These are phyloP conservation scores for Dactylorhiza incarnata DNA, from an alignment of 106 monocot species.

Conservation along the genomic window DNA sequence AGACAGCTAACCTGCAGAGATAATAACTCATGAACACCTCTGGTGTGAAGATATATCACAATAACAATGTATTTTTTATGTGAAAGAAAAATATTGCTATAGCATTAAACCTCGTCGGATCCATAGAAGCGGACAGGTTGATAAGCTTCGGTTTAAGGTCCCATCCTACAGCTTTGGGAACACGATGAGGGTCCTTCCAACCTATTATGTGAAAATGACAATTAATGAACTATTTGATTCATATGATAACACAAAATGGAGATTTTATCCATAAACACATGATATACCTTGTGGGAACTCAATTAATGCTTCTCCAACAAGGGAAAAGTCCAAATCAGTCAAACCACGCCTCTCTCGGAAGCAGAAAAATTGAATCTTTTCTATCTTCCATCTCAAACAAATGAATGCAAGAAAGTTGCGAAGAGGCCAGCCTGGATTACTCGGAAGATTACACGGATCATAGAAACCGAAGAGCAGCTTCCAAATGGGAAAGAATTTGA, in stretches of 20 bases:
- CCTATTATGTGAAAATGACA: conserved; percentile 22
- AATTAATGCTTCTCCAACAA: conserved; percentile 78
- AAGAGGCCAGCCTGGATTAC: conserved; percentile 92
- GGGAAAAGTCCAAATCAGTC: conserved; percentile 62
- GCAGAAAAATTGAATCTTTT: conserved; percentile 72
- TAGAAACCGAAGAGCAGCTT: conserved; percentile 95
- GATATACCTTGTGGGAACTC: conserved; percentile 50
- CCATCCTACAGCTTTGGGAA: conserved; percentile 89
- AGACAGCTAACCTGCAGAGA: conserved; percentile 62
- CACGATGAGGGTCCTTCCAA: conserved; percentile 40
- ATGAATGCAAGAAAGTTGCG: conserved; percentile 81
- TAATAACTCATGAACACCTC: neutral
- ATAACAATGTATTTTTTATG: neutral
- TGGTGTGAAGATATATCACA: neutral
- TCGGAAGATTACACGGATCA: conserved; percentile 69
- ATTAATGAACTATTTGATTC: neutral
- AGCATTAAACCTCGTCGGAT: conserved; percentile 61
- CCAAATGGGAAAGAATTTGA: conserved; percentile 10
- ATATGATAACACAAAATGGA: conserved; percentile 7
- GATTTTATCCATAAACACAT: conserved; percentile 8
- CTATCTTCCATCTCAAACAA: conserved; percentile 66
- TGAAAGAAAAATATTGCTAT: neutral
- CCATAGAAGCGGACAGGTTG: conserved; percentile 81
- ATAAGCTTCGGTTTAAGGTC: conserved; percentile 51
- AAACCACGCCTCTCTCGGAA: conserved; percentile 83